phyloP scores from a whole-genome alignment of 345 rosid species.

The Hibiscus mutabilis region DNA sequence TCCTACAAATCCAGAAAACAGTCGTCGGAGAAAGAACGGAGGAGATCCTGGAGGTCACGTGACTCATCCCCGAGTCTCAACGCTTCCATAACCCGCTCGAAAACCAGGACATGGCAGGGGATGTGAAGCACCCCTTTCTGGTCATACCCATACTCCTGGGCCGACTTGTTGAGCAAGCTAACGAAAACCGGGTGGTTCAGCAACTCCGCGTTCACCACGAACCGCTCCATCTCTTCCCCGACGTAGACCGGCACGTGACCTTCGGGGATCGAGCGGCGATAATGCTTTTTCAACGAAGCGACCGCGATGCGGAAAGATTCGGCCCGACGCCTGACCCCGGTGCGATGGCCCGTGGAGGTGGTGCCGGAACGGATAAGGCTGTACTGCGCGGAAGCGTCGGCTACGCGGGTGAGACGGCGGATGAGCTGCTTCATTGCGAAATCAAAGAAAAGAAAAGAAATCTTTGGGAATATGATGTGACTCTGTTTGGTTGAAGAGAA shows the following conservation, averaged over 20 bases:
- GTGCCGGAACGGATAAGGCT: not conserved
- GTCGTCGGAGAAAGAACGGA: not conserved
- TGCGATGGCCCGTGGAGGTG: not conserved
- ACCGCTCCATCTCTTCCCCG: not conserved
- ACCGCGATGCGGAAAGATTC: not conserved
- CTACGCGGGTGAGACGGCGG: not conserved
- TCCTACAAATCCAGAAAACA: not conserved
- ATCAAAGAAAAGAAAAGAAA: not conserved
- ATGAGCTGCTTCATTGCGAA: not conserved
- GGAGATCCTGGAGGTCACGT: not conserved
- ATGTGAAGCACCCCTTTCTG: not conserved
- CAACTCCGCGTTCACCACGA: not conserved
- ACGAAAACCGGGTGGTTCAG: not conserved
- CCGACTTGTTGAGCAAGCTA: not conserved
- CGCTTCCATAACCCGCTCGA: not conserved
- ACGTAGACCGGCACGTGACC: not conserved
- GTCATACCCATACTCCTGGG: not conserved
- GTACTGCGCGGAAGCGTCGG: not conserved
- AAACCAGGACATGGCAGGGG: not conserved
- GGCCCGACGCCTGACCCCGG: not conserved
- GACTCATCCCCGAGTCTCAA: not conserved
- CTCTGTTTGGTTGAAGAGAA: not conserved
- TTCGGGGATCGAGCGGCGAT: not conserved
- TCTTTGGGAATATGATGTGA: not conserved
- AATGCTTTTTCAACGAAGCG: not conserved